Evolutionary conservation across 2,329 filamentous ascomycete genomes (phyloP), one percentile per base, ranked within the genome.

Genomic region (Parasarocladium wereldwijsianum): DNA sequence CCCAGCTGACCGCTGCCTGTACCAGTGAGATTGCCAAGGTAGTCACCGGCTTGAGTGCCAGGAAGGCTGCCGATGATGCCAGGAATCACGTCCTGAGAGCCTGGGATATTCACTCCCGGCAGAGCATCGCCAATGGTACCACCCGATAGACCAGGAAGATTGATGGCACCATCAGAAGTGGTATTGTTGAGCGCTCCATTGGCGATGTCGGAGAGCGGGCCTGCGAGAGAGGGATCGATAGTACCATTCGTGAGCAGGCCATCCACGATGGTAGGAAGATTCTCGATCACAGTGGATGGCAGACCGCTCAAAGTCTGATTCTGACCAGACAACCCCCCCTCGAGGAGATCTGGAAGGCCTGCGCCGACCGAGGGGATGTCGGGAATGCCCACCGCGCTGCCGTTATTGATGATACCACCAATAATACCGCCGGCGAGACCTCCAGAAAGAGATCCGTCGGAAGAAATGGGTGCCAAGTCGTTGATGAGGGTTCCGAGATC

Each of bases 391-490:
- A 30, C 20, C 17, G 28, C 8, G 5, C 13, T 23, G 14, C 28
- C 28, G 13, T 24, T 30, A 10, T 30, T 30, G 28, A 30, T 30
- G 28, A 30, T 21, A 17, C 28, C 28, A 12, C 20, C 13, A 3
- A 30, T 15, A 12, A 30, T 13, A 14, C 28, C 28, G 19, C 28
- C 28, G 14, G 24, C 9, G 20, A 30, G 24, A 5, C 19, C 16
- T 4, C 28, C 28, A 13, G 19, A 11, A 17, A 12, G 4, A 3
- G 8, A 19, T 7, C 8, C 6, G 5, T 7, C 12, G 9, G 12
- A 8, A 5, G 6, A n/a, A 21, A 13, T 17, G 8, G 28, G 20
- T 20, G n/a, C 12, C 20, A 30, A 13, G 8, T 24, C 20, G 17
- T 8, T 11, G 12, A 30, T 24, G 12, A 30, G 13, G 3, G 12